Conservation (phyloP, 2,329 filamentous ascomycete species). For the Exophiala oligosperma region DNA sequence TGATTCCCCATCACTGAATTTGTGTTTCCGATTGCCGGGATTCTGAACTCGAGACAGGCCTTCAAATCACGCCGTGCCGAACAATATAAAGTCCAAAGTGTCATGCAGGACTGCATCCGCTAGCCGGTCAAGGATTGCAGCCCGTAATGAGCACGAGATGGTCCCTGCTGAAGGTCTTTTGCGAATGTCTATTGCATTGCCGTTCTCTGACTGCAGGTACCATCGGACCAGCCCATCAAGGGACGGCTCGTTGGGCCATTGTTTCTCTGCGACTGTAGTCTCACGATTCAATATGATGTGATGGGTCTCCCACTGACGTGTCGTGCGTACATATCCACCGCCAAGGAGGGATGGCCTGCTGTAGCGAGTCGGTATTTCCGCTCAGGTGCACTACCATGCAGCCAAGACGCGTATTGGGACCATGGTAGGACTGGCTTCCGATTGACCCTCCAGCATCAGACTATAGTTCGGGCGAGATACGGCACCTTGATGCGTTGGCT, state of each 20-base stretch:
- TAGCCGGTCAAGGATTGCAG: no score
- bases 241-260: background rate
- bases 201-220: no score
- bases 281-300: background rate
- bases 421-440: background rate
- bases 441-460: background rate
- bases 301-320: constrained; percentile 1
- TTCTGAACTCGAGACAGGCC: no score
- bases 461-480: background rate
- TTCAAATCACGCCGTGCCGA: no score
- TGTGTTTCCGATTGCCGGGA: no score
- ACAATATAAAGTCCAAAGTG: no score
- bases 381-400: constrained; percentile 2
- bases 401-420: constrained; percentile 2
- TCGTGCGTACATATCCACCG: constrained; percentile 7
- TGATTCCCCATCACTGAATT: background rate
- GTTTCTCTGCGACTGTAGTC: no score
- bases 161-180: no score
- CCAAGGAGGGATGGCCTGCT: background rate
- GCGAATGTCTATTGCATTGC: no score
- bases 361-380: background rate
- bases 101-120: no score
- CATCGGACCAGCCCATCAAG: no score
- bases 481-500: constrained; percentile 6
- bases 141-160: no score